phyloP scores from a whole-genome alignment of 2,329 filamentous ascomycete species.

The Huntiella decipiens region DNA sequence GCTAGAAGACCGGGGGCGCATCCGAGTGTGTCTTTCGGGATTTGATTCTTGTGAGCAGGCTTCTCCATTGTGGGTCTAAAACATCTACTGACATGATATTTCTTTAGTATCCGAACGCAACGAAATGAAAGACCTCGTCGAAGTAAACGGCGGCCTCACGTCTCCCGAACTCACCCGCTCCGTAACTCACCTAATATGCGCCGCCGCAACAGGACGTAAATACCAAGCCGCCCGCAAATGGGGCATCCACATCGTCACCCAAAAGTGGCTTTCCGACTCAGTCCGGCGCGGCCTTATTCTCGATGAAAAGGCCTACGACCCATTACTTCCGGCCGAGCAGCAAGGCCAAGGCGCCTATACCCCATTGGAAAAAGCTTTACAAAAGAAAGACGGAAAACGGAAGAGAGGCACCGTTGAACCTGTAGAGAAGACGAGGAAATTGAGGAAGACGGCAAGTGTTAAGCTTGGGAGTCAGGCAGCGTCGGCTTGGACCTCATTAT shows the following conservation, averaged over 20 bases:
- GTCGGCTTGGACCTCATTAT: constrained; percentile 79
- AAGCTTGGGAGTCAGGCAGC: constrained; percentile 65
- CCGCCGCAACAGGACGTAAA: constrained; percentile 65
- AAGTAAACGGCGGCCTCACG: constrained; percentile 60
- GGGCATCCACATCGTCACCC: constrained; percentile 58
- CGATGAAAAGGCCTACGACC: constrained; percentile 72
- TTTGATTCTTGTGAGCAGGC: constrained; percentile 29
- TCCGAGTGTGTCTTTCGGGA: constrained; percentile 37
- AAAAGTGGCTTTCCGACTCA: constrained; percentile 75
- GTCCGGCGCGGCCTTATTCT: constrained; percentile 74
- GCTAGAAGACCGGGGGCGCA: constrained; percentile 19
- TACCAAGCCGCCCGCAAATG: constrained; percentile 75
- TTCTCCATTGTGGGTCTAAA: not conserved
- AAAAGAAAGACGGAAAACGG: not conserved
- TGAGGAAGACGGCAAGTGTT: constrained; percentile 72
- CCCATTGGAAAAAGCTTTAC: not conserved
- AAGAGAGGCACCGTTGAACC: constrained; percentile 15
- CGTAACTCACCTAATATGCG: constrained; percentile 76
- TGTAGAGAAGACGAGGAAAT: constrained; percentile 39
- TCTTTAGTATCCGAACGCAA: constrained; percentile 33
- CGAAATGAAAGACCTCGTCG: constrained; percentile 48
- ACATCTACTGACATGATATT: not conserved
- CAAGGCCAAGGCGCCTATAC: constrained; percentile 50
- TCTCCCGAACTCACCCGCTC: constrained; percentile 69
- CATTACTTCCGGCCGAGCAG: constrained; percentile 45